Conservation (phyloP, 805 yeast genomes). For the Kuraishia molischiana region DNA sequence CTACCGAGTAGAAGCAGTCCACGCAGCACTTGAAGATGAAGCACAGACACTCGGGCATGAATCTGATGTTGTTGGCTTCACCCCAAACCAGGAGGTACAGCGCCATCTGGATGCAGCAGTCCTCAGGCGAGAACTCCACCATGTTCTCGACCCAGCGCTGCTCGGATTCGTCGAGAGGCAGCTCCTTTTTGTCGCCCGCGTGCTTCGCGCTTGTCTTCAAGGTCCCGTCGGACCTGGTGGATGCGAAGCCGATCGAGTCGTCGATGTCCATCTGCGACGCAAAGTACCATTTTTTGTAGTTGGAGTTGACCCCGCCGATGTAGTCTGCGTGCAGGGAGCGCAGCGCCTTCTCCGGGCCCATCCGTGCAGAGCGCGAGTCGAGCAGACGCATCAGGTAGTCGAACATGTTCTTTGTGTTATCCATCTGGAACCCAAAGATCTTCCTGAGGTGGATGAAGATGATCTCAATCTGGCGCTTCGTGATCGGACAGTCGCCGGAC, state of each 20-base stretch:
- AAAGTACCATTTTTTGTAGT: conserved; percentile 69
- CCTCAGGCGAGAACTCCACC: conserved; percentile 39
- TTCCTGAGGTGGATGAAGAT: conserved; percentile 42
- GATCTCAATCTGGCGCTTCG: conserved; percentile 43
- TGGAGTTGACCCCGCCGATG: conserved; percentile 61
- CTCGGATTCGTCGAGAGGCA: conserved; percentile 32
- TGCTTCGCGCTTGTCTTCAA: conserved; percentile 8
- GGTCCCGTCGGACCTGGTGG: conserved; percentile 16
- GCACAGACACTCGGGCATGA: conserved; percentile 84
- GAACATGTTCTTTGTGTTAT: conserved; percentile 56
- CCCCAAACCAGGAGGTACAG: conserved; percentile 80
- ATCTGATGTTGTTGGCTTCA: conserved; percentile 77
- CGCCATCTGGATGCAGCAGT: conserved; percentile 53
- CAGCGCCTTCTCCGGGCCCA: conserved; percentile 46
- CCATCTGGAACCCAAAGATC: conserved; percentile 61
- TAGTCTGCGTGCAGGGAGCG: conserved; percentile 62
- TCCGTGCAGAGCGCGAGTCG: conserved; percentile 62
- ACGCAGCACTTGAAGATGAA: conserved; percentile 77
- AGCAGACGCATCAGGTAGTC: conserved; percentile 52
- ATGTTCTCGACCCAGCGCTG: conserved; percentile 41
- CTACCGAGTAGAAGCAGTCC: conserved; percentile 48
- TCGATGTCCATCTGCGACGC: conserved; percentile 61
- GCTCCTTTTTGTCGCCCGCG: conserved; percentile 5
- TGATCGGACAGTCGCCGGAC: conserved; percentile 33
- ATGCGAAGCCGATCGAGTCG: conserved; percentile 31